Conservation (phyloP, 495 filamentous ascomycete genomes). For the Staphylotrichum tortipilum region DNA sequence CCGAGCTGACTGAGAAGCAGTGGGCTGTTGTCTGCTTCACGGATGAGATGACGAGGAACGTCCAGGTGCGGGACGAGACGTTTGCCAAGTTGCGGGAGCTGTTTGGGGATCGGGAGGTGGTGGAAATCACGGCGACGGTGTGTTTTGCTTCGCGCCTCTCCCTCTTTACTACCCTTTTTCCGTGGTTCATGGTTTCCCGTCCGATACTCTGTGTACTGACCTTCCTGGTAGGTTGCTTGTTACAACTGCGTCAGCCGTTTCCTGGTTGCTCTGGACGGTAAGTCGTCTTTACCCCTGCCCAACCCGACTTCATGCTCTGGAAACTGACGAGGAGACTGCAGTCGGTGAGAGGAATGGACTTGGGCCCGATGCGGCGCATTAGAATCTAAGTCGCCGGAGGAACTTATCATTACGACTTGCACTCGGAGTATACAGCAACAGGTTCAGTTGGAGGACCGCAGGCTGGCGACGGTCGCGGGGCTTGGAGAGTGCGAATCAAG, state of each 20-base stretch:
- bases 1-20: conserved; percentile 45
- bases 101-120: conserved; percentile 60
- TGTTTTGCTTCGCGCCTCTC: too few species aligned
- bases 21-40: conserved; percentile 60
- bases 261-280: conserved; percentile 72
- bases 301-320: too few species aligned
- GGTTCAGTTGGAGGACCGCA: too few species aligned
- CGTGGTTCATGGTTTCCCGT: not conserved
- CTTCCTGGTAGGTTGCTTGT: conserved; percentile 47
- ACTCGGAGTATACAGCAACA: too few species aligned
- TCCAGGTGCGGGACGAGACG: conserved; percentile 52
- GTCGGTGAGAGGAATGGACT: conserved; percentile 43
- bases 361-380: conserved; percentile 31
- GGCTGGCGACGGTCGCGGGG: not conserved
- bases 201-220: too few species aligned
- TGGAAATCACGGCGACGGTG: conserved; percentile 70
- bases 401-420: too few species aligned
- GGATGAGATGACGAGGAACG: conserved; percentile 65
- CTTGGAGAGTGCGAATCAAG: not conserved
- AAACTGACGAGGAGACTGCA: conserved; percentile 13
- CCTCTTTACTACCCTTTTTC: not conserved
- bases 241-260: conserved; percentile 87
- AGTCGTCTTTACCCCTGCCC: too few species aligned
- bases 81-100: conserved; percentile 50
- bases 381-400: too few species aligned